Evolutionary conservation across 306 rosid genomes (phyloP), one percentile per base, ranked within the genome.

Genomic region (Quercus cerris): DNA sequence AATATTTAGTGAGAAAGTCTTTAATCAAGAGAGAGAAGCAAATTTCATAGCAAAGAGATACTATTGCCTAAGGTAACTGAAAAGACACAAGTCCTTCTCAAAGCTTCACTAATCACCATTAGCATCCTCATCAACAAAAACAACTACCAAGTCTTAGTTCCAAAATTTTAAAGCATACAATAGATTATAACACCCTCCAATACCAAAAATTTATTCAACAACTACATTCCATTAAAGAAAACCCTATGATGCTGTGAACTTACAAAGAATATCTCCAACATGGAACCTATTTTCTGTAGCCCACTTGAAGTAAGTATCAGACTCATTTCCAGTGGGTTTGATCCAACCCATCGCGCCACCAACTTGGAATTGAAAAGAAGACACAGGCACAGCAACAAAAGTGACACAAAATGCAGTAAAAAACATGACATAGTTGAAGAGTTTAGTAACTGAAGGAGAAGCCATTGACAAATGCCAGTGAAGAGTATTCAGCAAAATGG

Each of bases 341-440:
- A 19, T 35, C 72, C 81, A 77, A 38, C 68, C 81, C 67, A 13
- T 51, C 8, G 5, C 61, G 33, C 44, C 74, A 5, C 80, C 74
- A 57, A 77, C 68, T 14, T 68, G 56, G n/a, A 77, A 77, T 9
- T 77, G 81, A 77, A 54, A 55, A 17, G 81, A 33, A 33, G 81
- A 35, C 13, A 55, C 68, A 3, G 17, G 22, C 27, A 41, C 56
- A 22, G 75, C 67, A 8, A 23, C 56, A 0, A 64, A 64, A 52
- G 56, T 62, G 35, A 77, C 8, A n/a, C 35, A 55, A 13, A 55
- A 14, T 8, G 58, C 55, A 8, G 15, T 25, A 51, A 55, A 23
- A 6, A 77, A 0, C 46, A 41, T 20, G 25, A 49, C 35, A 56
- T 30, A 0, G 67, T 46, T n/a, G 41, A 33, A 46, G 19, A 62